These are phyloP conservation scores for Bipolaris cookei DNA, from an alignment of 2,329 filamentous ascomycete species.

Conservation along the genomic window DNA sequence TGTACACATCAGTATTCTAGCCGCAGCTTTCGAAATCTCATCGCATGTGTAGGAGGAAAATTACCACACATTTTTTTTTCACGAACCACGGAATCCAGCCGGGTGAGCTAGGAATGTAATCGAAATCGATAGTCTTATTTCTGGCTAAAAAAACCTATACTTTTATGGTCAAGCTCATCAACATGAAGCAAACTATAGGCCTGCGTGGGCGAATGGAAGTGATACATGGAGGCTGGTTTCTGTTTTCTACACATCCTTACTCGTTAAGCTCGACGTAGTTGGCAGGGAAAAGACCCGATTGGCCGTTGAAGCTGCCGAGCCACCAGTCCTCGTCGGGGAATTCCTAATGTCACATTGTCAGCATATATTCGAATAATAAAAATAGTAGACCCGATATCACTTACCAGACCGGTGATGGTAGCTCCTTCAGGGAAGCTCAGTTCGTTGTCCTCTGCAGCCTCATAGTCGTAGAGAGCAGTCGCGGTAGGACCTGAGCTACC, in stretches of 20 bases:
- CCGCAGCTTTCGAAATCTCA: not conserved
- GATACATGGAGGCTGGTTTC: conserved; percentile 3
- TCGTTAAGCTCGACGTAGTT: conserved; percentile 56
- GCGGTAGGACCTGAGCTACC: conserved; percentile 68
- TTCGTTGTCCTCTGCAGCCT: conserved; percentile 92
- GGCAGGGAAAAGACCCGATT: conserved; percentile 77
- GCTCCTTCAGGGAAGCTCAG: conserved; percentile 88
- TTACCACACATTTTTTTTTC: not conserved
- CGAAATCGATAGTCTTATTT: conserved; percentile 3
- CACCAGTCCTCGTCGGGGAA: conserved; percentile 99
- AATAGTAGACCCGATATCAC: conserved; percentile 40
- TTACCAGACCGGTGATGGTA: conserved; percentile 77
- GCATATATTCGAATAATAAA: not conserved
- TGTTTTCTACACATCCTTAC: conserved; percentile 3
- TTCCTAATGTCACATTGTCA: conserved; percentile 63
- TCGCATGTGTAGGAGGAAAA: not conserved
- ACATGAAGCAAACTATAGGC: not conserved
- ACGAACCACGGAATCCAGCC: not conserved
- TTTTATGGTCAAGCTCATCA: conserved; percentile 7
- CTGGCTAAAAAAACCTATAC: conserved; percentile 7
- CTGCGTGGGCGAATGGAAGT: not conserved
- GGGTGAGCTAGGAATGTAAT: not conserved
- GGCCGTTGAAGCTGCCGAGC: conserved; percentile 84
- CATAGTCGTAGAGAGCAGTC: conserved; percentile 91
- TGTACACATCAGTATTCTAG: not conserved